Evolutionary conservation across 257 asterid genomes (phyloP).

Genomic region (Nicotiana obtusifolia): DNA sequence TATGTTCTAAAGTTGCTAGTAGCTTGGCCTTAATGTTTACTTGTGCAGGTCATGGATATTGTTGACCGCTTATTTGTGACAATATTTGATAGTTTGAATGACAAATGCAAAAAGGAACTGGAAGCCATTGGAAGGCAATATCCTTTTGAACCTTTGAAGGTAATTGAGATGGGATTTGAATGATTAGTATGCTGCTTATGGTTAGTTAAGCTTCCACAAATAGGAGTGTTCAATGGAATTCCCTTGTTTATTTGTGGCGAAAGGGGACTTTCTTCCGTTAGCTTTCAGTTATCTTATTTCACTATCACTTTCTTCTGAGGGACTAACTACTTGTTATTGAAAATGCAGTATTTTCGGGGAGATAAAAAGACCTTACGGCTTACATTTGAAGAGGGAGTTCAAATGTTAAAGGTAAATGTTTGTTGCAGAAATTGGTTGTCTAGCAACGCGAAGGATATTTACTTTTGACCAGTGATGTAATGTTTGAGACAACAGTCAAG

Average conservation of each 20-base stretch:
- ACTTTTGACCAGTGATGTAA: neutral
- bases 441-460: neutral
- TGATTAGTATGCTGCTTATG: neutral
- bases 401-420: conserved; percentile 62
- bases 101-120: conserved; percentile 59
- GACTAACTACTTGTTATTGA: conserved; percentile 5
- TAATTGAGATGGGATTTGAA: conserved; percentile 9
- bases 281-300: neutral
- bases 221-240: neutral
- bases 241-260: neutral
- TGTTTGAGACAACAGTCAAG: neutral
- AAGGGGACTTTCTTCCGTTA: neutral
- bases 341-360: conserved; percentile 56
- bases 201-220: neutral
- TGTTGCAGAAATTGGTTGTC: neutral
- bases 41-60: conserved; percentile 81
- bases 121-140: conserved; percentile 69
- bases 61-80: conserved; percentile 68
- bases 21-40: neutral
- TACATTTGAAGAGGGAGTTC: conserved; percentile 83
- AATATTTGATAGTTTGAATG: conserved; percentile 67
- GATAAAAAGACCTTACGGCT: conserved; percentile 52
- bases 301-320: neutral
- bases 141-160: conserved; percentile 82
- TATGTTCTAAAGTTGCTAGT: neutral